Base-by-base conservation (phyloP, 2,329 filamentous ascomycete genomes). In the Aspergillus pseudoviridinutans region DNA sequence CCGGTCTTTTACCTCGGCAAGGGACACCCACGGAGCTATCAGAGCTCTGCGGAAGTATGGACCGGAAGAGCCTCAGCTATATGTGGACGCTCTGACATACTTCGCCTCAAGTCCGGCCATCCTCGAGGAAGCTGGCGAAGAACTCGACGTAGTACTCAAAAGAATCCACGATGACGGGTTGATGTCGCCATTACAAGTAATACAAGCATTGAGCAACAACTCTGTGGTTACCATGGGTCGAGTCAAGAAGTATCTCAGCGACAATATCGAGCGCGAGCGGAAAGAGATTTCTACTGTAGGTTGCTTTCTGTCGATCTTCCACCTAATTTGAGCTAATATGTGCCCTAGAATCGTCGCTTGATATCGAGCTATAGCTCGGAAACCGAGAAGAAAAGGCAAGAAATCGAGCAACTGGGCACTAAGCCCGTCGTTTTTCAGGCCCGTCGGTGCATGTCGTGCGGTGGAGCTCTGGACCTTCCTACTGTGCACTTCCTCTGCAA, bases 401-500 rank as follows among this genome's bases (percentile, higher is more conserved):
- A 97, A 75, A 86, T 97, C 20, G 79, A 84, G 1, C 89, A 92
- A 51, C 82, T 99, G 0, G 84, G 83, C 7, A 83, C 82, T 8
- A 93, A 95, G 69, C 92, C 94, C 0, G 87, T 88, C 22, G 89
- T 95, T 1, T 97, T 99, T 80, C 91, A 95, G 72, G 87, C 92
- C 0, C 92, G 92, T 35, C 85, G 94, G 53, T 99, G 94, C 72
- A 87, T 89, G 28, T 87, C 89, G 53, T 99, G 94, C 72, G 86
- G 86, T 17, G 84, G 86, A 41, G 82, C 85, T 27, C 81, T 97
- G 20, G 92, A 97, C 63, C 80, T 97, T 12, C 94, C 94, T 0
- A 90, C 88, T 0, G 92, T 99, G 50, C 94, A 99, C 71, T 99
- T 99, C 73, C 76, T 99, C 61, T 99, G 94, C 79, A 96, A 96